A percentile compares a stretch with the other conserved stretches of the same genome.
Conservation (phyloP, 192 early-diverging fungal genomes). For the Coemansia sp. region DNA sequence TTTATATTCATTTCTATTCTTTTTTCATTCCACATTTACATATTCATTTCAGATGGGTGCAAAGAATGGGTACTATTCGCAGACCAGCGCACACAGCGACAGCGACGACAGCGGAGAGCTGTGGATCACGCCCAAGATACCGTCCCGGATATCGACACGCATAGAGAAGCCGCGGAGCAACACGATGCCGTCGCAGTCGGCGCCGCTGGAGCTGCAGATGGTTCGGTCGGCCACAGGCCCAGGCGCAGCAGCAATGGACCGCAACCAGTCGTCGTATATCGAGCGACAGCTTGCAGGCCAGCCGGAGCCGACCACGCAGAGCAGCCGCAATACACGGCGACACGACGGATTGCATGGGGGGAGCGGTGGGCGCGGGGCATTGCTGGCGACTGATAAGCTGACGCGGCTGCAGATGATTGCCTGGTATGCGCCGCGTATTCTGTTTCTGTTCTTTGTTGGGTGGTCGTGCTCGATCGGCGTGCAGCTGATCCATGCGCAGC, state of each 20-base stretch:
- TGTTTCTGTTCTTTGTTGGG: slow-evolving; percentile 43
- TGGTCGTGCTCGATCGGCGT: slow-evolving; percentile 49
- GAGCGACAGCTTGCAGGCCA: background rate
- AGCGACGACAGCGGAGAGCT: slow-evolving; percentile 44
- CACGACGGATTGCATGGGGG: background rate
- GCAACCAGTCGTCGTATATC: background rate
- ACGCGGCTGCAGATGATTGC: slow-evolving; percentile 24
- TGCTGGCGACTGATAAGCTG: slow-evolving; percentile 6
- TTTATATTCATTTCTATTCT: background rate
- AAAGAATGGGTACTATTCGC: slow-evolving; percentile 1
- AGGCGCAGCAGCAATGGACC: background rate
- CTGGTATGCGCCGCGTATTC: slow-evolving; percentile 41
- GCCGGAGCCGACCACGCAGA: background rate
- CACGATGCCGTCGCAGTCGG: background rate
- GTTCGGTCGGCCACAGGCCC: slow-evolving; percentile 11
- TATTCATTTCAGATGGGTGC: slow-evolving; percentile 1
- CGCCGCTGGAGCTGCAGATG: slow-evolving; percentile 2
- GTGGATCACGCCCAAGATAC: slow-evolving; percentile 47
- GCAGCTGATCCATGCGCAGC: slow-evolving; percentile 49
- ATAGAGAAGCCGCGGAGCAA: slow-evolving; percentile 3
- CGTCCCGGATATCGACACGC: slow-evolving; percentile 18
- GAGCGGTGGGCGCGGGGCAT: slow-evolving; percentile 7
- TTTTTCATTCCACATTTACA: background rate
- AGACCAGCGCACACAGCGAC: slow-evolving; percentile 10
- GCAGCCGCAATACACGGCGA: background rate